phyloP scores from a whole-genome alignment of 805 yeast genomes.

The Cyberlindnera nakhonratchasimensis region DNA sequence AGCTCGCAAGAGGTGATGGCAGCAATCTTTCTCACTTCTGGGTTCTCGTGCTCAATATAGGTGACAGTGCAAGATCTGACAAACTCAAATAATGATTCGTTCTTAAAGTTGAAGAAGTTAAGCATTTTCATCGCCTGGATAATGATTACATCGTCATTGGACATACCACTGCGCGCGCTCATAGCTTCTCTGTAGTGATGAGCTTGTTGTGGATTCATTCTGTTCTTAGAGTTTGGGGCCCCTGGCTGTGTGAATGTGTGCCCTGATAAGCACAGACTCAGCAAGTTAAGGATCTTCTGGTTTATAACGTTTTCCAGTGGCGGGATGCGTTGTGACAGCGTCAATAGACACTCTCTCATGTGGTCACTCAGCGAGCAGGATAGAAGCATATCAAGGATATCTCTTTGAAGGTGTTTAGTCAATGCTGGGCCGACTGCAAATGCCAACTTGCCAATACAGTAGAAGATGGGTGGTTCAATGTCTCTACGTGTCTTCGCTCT shows the following conservation, averaged over 20 bases:
- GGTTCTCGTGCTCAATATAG: constrained; percentile 76
- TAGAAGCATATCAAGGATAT: constrained; percentile 72
- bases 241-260: constrained; percentile 81
- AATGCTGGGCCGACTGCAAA: constrained; percentile 90
- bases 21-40: constrained; percentile 79
- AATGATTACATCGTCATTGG: constrained; percentile 47
- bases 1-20: constrained; percentile 79
- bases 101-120: constrained; percentile 68
- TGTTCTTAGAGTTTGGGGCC: constrained; percentile 54
- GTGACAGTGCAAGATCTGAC: constrained; percentile 80
- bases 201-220: constrained; percentile 63
- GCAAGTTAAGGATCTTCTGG: constrained; percentile 62
- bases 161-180: constrained; percentile 65
- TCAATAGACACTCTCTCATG: constrained; percentile 70
- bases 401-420: constrained; percentile 82
- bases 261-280: constrained; percentile 79
- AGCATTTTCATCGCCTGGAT: constrained; percentile 79
- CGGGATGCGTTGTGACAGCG: constrained; percentile 70
- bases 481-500: constrained; percentile 57
- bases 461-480: constrained; percentile 80
- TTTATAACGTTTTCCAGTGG: constrained; percentile 73
- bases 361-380: constrained; percentile 81
- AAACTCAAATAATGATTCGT: constrained; percentile 78
- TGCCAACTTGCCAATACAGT: constrained; percentile 83
- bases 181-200: constrained; percentile 72